Conservation (phyloP, 2,329 filamentous ascomycete species). For the Neonectria magnoliae region DNA sequence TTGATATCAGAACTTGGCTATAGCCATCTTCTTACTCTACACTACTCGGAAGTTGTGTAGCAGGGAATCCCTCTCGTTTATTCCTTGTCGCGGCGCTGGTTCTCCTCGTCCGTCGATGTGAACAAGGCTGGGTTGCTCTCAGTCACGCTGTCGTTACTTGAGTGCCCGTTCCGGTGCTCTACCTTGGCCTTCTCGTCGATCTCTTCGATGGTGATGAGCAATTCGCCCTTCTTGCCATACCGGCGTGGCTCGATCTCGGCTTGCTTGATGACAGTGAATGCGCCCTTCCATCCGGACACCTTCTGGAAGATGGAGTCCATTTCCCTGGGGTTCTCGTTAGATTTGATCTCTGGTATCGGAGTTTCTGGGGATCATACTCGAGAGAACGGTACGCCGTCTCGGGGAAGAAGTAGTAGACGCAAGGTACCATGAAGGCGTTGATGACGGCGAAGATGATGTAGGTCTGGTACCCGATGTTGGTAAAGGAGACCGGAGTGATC, state of each 20-base stretch:
- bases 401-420: constrained; percentile 70
- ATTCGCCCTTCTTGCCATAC: constrained; percentile 68
- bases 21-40: neutral
- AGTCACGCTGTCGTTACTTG: constrained; percentile 37
- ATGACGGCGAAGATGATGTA: constrained; percentile 75
- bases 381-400: constrained; percentile 72
- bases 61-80: neutral
- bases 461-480: constrained; percentile 67
- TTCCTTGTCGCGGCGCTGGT: constrained; percentile 37
- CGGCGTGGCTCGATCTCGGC: constrained; percentile 60
- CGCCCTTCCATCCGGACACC: constrained; percentile 54
- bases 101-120: constrained; percentile 48
- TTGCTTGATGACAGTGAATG: constrained; percentile 50
- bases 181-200: constrained; percentile 49
- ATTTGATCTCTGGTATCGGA: neutral
- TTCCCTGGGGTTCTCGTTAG: constrained; percentile 49
- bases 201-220: constrained; percentile 59
- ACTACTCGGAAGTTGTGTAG: neutral
- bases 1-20: too few species aligned
- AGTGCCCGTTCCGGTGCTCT: constrained; percentile 43
- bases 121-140: constrained; percentile 43
- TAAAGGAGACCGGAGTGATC: constrained; percentile 68
- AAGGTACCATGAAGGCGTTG: constrained; percentile 68
- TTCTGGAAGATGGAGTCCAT: constrained; percentile 73
- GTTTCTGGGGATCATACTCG: constrained; percentile 47